These are phyloP conservation scores for Thinopyrum elongatum DNA, from an alignment of 176 grass and related monocot species.

Conservation along the genomic window DNA sequence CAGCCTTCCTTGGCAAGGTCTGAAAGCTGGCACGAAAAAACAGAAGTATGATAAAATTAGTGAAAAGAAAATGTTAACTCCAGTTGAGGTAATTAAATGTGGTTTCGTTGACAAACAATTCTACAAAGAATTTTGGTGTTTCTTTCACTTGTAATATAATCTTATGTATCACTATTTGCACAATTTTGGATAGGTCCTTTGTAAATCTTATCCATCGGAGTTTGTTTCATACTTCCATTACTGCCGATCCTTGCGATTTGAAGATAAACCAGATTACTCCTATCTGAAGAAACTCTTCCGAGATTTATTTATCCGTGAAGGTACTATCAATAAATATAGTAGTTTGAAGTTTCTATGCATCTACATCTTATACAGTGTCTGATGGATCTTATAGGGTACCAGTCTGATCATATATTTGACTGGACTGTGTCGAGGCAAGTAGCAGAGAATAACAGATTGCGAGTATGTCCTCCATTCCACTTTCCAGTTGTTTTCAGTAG, in stretches of 20 bases:
- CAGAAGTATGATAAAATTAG: constrained; percentile 95
- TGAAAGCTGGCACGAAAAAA: constrained; percentile 90
- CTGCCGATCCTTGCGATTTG: constrained; percentile 90
- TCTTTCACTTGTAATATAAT: not conserved
- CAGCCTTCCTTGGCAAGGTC: constrained; percentile 88
- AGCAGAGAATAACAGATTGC: constrained; percentile 50
- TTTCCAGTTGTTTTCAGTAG: constrained; percentile 29
- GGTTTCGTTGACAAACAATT: not conserved
- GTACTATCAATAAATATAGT: constrained; percentile 30
- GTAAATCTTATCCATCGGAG: constrained; percentile 81
- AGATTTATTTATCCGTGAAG: constrained; percentile 83
- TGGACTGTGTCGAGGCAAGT: constrained; percentile 70
- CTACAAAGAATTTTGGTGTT: constrained; percentile 3
- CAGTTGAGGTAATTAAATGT: constrained; percentile 66
- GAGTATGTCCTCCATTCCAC: constrained; percentile 49
- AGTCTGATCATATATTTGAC: constrained; percentile 83
- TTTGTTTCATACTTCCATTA: constrained; percentile 94
- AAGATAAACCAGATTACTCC: constrained; percentile 93
- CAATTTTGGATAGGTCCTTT: constrained; percentile 55
- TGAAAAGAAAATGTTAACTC: constrained; percentile 95
- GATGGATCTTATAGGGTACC: constrained; percentile 55
- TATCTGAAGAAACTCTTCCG: constrained; percentile 87
- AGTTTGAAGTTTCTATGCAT: constrained; percentile 11
- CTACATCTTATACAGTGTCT: constrained; percentile 22
- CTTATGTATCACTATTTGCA: constrained; percentile 20